Evolutionary conservation across 2,329 filamentous ascomycete species (phyloP).

Genomic region (Epichloe baconii): DNA sequence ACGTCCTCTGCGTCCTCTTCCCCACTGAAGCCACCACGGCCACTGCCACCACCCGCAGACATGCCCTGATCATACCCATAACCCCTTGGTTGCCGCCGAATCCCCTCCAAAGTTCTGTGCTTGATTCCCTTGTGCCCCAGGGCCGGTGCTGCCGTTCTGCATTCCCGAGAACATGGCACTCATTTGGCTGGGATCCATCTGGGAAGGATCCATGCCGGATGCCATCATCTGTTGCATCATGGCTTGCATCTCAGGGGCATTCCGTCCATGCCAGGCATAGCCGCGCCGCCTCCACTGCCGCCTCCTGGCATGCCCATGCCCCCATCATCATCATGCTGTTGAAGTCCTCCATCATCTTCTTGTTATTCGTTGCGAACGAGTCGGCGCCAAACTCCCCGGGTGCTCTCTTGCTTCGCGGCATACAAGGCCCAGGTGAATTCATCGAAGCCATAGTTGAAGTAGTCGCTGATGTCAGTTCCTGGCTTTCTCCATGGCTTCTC

Average conservation of each 20-base stretch:
- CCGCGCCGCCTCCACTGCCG: constrained; percentile 19
- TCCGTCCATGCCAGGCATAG: constrained; percentile 47
- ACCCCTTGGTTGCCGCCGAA: constrained; percentile 41
- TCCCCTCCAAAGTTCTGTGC: constrained; percentile 37
- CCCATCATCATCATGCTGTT: constrained; percentile 56
- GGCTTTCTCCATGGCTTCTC: constrained; percentile 94
- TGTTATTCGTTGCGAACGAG: constrained; percentile 48
- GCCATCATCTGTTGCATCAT: constrained; percentile 63
- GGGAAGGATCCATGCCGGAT: constrained; percentile 49
- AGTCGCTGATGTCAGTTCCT: constrained; percentile 88
- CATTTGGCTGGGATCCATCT: constrained; percentile 50
- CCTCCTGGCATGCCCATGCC: constrained; percentile 32
- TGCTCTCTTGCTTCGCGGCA: constrained; percentile 70
- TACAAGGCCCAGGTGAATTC: constrained; percentile 97
- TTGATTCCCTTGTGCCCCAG: constrained; percentile 34
- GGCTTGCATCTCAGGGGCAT: constrained; percentile 53
- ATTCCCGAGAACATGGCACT: constrained; percentile 47
- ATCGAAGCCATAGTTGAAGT: constrained; percentile 98
- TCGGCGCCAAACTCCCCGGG: constrained; percentile 66
- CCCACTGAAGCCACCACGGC: constrained; percentile 17
- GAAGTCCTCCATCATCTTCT: constrained; percentile 68
- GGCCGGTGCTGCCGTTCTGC: constrained; percentile 33
- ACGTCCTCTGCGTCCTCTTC: constrained; percentile 19
- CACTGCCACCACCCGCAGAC: constrained; percentile 21
- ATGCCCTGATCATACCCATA: constrained; percentile 38